Conservation (phyloP, 257 asterid genomes). For the Asclepias syriaca region DNA sequence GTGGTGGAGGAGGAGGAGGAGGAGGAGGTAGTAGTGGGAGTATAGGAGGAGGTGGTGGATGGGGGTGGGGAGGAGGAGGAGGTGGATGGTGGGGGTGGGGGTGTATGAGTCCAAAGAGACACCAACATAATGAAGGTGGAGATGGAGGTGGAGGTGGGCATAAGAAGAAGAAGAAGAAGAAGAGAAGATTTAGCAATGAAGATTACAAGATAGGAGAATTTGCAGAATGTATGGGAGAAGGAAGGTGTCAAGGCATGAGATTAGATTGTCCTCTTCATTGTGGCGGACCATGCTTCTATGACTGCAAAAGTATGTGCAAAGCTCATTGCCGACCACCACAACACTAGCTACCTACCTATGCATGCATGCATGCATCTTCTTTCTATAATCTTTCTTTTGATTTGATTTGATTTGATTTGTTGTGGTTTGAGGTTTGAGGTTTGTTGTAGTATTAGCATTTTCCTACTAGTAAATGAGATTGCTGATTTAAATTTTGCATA, state of each 20-base stretch:
- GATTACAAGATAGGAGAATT: conserved; percentile 38
- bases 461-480: background rate
- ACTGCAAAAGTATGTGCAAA: conserved; percentile 47
- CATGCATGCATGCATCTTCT: too few relatives aligned
- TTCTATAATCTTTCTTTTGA: too few relatives aligned
- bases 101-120: conserved; percentile 18
- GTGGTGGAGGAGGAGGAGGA: conserved; percentile 13
- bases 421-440: background rate
- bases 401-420: background rate
- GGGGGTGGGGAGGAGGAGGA: conserved; percentile 58
- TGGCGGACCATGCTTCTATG: conserved; percentile 50
- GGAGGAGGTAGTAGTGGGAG: conserved; percentile 20
- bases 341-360: too few relatives aligned
- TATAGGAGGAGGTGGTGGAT: too few relatives aligned
- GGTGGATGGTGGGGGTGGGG: conserved; percentile 52
- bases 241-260: conserved; percentile 42
- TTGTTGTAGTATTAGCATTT: background rate
- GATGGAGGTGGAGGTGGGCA: background rate
- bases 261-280: conserved; percentile 56
- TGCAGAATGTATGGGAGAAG: conserved; percentile 43
- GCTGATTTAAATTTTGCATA: background rate
- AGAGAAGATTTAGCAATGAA: conserved; percentile 4
- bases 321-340: conserved; percentile 33
- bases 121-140: background rate
- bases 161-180: background rate